Evolutionary conservation across 2,329 filamentous ascomycete genomes (phyloP).

Genomic region (Achaetomium macrosporum): DNA sequence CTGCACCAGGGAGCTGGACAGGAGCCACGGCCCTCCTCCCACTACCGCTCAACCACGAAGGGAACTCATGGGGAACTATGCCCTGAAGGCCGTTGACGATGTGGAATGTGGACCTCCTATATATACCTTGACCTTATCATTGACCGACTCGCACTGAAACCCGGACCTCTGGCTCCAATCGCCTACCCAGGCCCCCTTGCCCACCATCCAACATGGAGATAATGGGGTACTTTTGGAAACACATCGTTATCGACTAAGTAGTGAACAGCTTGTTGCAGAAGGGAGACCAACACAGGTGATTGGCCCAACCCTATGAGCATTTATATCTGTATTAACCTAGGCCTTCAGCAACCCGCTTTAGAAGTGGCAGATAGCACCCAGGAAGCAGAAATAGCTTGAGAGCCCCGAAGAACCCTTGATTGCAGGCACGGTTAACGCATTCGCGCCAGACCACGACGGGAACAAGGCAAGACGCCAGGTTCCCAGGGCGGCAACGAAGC

Average conservation of each 20-base stretch:
- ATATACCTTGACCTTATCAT: no score
- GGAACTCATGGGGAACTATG: background rate
- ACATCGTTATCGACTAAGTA: background rate
- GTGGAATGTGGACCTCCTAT: no score
- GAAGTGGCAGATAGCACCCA: conserved; percentile 16
- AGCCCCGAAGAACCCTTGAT: conserved; percentile 21
- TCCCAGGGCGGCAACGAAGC: conserved; percentile 39
- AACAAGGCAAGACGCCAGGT: conserved; percentile 46
- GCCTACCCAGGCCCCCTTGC: no score
- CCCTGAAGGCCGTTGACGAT: no score
- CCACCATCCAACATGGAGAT: no score
- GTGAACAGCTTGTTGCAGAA: background rate
- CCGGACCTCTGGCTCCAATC: no score
- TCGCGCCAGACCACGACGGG: conserved; percentile 30
- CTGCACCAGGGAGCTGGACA: no score
- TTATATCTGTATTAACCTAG: conserved; percentile 14
- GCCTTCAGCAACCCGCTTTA: conserved; percentile 14
- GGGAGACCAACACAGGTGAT: background rate
- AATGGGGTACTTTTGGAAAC: no score
- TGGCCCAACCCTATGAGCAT: background rate
- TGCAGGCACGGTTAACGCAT: conserved; percentile 29
- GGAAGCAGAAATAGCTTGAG: conserved; percentile 26
- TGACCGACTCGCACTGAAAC: no score
- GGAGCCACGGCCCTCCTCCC: no score
- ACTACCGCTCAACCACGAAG: background rate